Conservation (phyloP, 169 alveolate genomes). For the Eimeria praecox region DNA sequence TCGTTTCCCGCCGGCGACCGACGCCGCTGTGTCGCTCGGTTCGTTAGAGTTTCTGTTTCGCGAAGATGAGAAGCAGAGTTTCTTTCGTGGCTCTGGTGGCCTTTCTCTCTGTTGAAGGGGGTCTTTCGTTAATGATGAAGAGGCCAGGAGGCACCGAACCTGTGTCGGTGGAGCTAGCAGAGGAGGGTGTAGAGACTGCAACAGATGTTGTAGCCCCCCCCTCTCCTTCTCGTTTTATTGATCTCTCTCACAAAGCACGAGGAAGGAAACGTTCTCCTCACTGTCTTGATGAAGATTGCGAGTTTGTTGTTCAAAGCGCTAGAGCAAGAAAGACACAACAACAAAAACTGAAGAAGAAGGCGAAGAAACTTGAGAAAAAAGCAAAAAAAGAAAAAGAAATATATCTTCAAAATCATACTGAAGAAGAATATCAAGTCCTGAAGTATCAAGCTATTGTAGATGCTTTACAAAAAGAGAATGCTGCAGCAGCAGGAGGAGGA, state of each 20-base stretch:
- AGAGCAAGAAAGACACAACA: not conserved
- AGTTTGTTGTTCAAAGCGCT: not conserved
- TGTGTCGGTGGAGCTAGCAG: not conserved
- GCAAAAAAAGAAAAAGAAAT: not conserved
- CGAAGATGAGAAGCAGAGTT: not conserved
- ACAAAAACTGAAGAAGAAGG: not conserved
- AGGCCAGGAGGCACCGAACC: slow-evolving; percentile 26
- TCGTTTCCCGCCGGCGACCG: too few relatives aligned
- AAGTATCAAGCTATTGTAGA: not conserved
- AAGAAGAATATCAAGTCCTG: not conserved
- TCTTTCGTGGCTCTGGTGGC: not conserved
- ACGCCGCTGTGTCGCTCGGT: too few relatives aligned
- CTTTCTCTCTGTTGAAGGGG: not conserved
- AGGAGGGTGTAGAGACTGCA: not conserved
- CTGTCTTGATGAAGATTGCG: slow-evolving; percentile 14
- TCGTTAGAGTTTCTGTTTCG: too few relatives aligned
- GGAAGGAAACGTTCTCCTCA: not conserved
- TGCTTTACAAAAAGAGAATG: not conserved
- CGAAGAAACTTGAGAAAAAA: not conserved
- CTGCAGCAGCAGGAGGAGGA: not conserved
- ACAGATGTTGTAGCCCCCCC: not conserved
- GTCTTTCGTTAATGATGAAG: not conserved
- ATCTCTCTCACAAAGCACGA: slow-evolving; percentile 22
- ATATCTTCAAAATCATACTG: slow-evolving; percentile 4
- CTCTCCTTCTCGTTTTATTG: not conserved